A percentile compares a stretch with the other conserved stretches of the same genome.
phyloP scores from a whole-genome alignment of 2,329 filamentous ascomycete genomes.

The Zymoseptoria brevis region DNA sequence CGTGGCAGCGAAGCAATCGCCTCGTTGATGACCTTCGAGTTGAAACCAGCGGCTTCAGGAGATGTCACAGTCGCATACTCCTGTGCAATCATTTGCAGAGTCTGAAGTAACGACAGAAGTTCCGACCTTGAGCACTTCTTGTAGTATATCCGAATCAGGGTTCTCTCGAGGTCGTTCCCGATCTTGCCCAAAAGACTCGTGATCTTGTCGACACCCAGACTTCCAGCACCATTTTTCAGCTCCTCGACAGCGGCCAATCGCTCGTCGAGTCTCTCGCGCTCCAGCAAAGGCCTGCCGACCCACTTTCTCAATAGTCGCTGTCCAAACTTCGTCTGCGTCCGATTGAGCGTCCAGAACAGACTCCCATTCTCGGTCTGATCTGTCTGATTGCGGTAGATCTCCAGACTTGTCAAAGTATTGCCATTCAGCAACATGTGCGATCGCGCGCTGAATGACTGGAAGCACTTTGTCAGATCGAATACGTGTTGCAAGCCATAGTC shows the following conservation, averaged over 20 bases:
- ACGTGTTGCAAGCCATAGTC: constrained; percentile 94
- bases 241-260: constrained; percentile 82
- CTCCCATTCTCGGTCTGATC: constrained; percentile 79
- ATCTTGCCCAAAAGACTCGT: constrained; percentile 62
- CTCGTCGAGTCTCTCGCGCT: constrained; percentile 65
- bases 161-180: constrained; percentile 81
- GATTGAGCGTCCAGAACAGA: constrained; percentile 90
- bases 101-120: constrained; percentile 75
- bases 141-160: constrained; percentile 92
- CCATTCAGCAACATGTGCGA: constrained; percentile 96
- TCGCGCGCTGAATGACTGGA: constrained; percentile 86
- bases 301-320: constrained; percentile 84
- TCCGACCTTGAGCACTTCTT: constrained; percentile 89
- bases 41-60: constrained; percentile 62
- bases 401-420: constrained; percentile 85
- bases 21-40: constrained; percentile 58
- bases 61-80: constrained; percentile 64
- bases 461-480: constrained; percentile 93
- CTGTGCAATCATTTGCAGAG: constrained; percentile 69
- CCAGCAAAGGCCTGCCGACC: constrained; percentile 83
- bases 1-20: constrained; percentile 68
- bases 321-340: constrained; percentile 83
- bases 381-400: constrained; percentile 92
- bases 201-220: constrained; percentile 62
- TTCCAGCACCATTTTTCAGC: constrained; percentile 61